Base-by-base conservation (phyloP, 495 filamentous ascomycete genomes). In the Penicillium daleae region DNA sequence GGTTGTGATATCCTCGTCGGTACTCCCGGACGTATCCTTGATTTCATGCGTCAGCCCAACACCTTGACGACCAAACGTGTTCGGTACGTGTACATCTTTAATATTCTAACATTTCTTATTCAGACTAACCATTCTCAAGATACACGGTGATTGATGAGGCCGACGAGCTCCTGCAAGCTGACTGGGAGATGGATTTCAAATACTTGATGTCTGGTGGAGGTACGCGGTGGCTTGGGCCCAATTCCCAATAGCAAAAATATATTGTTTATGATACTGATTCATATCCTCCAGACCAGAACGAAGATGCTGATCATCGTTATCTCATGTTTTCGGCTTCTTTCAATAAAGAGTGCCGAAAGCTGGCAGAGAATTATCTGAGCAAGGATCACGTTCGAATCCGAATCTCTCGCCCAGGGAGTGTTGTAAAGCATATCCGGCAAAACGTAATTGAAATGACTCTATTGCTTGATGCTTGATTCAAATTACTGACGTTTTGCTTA, bases 251-350 rank as follows among this genome's bases (percentile, higher is more conserved):
- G 3, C n/a, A 5, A 17, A 15, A 12, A 6, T 26, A 4, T 21
- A 50, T 6, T 2, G 22, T 50, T 58, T 29, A 58, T 27, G 33
- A 1, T 29, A 22, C n/a, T n/a, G n/a, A n/a, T 42, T 50, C 19
- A 22, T 3, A n/a, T 10, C 17, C 32, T 53, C 32, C 62, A 85
- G 82, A 86, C 74, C 71, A 79, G 74, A 95, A 96, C 50, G 87
- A 91, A 54, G 91, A 97, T 66, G 90, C 87, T 6, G 89, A 93
- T 57, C 82, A 92, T 82, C 77, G 87, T 21, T 97, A 90, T 77
- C 79, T 97, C 83, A 92, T 99, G 85, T 97, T 97, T 65, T 97
- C 92, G 2, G 95, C 95, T 12, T 97, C 95, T 0, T 98, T 98
- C 71, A 88, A 90, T 22, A 90, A 89, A 77, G 73, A 77, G 0